Evolutionary conservation across 208 protist genomes (phyloP).

Genomic region (Borovskyia barvae): DNA sequence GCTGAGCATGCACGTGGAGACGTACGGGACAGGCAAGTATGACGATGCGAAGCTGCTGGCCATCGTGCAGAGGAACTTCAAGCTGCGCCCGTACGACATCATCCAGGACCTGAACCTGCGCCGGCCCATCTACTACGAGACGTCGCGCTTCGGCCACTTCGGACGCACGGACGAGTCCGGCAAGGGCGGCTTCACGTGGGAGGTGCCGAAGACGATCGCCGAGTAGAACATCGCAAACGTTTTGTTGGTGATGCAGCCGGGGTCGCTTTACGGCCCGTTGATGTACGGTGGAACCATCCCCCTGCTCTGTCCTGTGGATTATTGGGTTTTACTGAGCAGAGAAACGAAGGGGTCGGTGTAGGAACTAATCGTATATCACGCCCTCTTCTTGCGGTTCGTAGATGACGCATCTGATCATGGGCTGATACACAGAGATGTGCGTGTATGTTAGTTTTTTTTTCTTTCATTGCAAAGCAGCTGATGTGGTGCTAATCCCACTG

Average conservation of each 20-base stretch:
- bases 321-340: no score
- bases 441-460: no score
- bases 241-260: background rate
- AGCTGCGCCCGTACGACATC: slow-evolving; percentile 97
- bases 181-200: slow-evolving; percentile 97
- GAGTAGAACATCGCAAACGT: slow-evolving; percentile 43
- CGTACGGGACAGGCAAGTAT: slow-evolving; percentile 96
- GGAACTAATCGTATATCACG: no score
- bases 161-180: slow-evolving; percentile 91
- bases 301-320: background rate
- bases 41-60: slow-evolving; percentile 69
- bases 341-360: no score
- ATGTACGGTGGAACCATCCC: background rate
- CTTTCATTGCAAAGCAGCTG: no score
- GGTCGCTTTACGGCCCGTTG: background rate
- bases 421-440: no score
- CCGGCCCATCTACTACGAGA: slow-evolving; percentile 97
- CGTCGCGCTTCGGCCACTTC: slow-evolving; percentile 99
- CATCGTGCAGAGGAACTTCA: slow-evolving; percentile 98
- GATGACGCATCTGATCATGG: no score
- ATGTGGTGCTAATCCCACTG: no score
- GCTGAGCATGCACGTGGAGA: slow-evolving; percentile 98
- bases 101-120: slow-evolving; percentile 96
- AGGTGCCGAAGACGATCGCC: slow-evolving; percentile 95
- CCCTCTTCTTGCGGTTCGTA: no score